These are phyloP conservation scores for Russula sp. DNA, from an alignment of 768 basidiomycete species.

Conservation along the genomic window DNA sequence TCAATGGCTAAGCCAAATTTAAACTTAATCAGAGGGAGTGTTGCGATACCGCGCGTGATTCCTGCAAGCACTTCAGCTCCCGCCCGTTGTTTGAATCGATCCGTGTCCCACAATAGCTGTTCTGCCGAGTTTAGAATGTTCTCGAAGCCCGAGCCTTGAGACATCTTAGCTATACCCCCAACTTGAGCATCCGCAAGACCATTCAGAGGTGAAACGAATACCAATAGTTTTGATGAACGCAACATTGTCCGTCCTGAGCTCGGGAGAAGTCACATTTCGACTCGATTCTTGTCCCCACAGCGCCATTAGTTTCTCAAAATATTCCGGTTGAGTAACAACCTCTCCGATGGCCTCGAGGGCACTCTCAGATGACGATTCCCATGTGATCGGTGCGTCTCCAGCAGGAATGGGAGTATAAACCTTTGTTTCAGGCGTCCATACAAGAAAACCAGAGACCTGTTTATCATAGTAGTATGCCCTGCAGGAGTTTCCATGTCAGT, in stretches of 20 bases:
- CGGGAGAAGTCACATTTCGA: slow-evolving; percentile 49
- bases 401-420: slow-evolving; percentile 49
- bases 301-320: slow-evolving; percentile 56
- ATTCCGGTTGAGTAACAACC: slow-evolving; percentile 47
- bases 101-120: slow-evolving; percentile 56
- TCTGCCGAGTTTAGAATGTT: slow-evolving; percentile 56
- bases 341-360: slow-evolving; percentile 52
- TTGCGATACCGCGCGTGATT: slow-evolving; percentile 61
- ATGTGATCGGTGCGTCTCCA: slow-evolving; percentile 42
- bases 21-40: not conserved
- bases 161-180: slow-evolving; percentile 60
- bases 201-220: slow-evolving; percentile 33
- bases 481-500: slow-evolving; percentile 5
- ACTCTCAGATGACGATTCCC: slow-evolving; percentile 54
- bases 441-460: slow-evolving; percentile 70
- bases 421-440: slow-evolving; percentile 64
- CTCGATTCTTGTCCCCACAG: slow-evolving; percentile 83
- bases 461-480: slow-evolving; percentile 67
- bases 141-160: slow-evolving; percentile 52
- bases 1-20: slow-evolving; percentile 19
- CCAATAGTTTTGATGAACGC: slow-evolving; percentile 50
- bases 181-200: slow-evolving; percentile 18
- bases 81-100: slow-evolving; percentile 85
- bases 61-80: slow-evolving; percentile 73
- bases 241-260: slow-evolving; percentile 55